Base-by-base conservation (phyloP, 495 filamentous ascomycete genomes). In the Talaromyces wortmannii region DNA sequence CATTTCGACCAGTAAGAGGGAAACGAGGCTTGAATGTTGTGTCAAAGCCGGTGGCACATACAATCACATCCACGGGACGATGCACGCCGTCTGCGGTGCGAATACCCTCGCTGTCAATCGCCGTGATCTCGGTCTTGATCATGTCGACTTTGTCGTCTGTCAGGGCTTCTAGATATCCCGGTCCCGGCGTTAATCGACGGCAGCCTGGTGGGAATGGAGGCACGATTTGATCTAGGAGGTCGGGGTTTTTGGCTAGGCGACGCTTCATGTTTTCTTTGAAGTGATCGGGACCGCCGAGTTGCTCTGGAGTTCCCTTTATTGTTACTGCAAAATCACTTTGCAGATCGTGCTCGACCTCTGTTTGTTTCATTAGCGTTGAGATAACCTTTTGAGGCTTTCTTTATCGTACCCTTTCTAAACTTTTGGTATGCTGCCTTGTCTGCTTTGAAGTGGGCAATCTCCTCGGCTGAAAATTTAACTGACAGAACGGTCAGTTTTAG, bases 41-140 rank as follows among this genome's bases (percentile, higher is more conserved):
- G 53, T 82, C 67, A 60, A 83, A 82, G 0, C 80, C 78, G 2
- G 82, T 84, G 6, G 81, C 81, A 57, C 80, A 79, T 46, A 77
- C 64, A 29, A 79, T 61, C 45, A 66, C 61, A 45, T 80, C 77
- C 7, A 74, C 61, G 1, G 59, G 62, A 42, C 70, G 62, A 45
- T 71, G 66, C 10, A 65, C 63, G 0, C 82, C 80, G 51, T 81
- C 77, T 0, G 63, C 66, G 0, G 75, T 79, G 16, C 76, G 49
- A 31, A 83, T 73, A 8, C 82, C 77, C 2, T 62, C 67, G 36
- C 60, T 61, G n/a, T 72, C 71, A 18, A 85, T 64, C n/a, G 65
- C 63, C 15, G 65, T 54, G 11, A 82, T 79, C 0, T 65, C 59
- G 0, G 60, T 65, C 17, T 63, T 70, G 43, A 78, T 70, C 4